phyloP scores from a whole-genome alignment of 176 grass and related monocot genomes.

The Aechmea fasciata region DNA sequence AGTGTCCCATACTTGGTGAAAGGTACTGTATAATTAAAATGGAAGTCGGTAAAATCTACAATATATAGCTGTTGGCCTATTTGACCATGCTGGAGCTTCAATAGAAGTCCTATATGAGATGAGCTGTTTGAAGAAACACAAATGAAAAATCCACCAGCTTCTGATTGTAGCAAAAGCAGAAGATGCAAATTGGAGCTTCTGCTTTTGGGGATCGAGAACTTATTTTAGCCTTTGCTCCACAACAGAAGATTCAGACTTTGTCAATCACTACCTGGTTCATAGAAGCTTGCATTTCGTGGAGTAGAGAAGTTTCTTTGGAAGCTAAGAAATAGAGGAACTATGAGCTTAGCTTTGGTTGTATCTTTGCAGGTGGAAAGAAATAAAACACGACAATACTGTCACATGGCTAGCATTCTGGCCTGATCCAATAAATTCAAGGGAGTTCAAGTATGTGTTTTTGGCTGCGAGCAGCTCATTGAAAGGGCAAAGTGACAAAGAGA shows the following conservation, averaged over 20 bases:
- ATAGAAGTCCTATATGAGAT: too few relatives aligned
- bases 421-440: slow-evolving; percentile 89
- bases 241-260: too few relatives aligned
- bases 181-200: too few relatives aligned
- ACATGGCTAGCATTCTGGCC: slow-evolving; percentile 98
- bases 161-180: too few relatives aligned
- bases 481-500: slow-evolving; percentile 91
- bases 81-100: too few relatives aligned
- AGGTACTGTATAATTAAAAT: slow-evolving; percentile 30
- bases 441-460: slow-evolving; percentile 98
- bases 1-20: slow-evolving; percentile 87
- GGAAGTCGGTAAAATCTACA: background rate
- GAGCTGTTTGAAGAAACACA: too few relatives aligned
- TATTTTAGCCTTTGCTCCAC: too few relatives aligned
- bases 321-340: background rate
- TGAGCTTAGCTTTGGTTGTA: slow-evolving; percentile 5
- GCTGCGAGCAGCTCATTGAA: slow-evolving; percentile 91
- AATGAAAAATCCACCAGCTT: too few relatives aligned
- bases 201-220: too few relatives aligned
- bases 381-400: slow-evolving; percentile 93
- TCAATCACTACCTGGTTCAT: too few relatives aligned
- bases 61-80: too few relatives aligned
- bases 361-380: slow-evolving; percentile 78
- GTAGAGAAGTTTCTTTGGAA: background rate
- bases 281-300: too few relatives aligned